Evolutionary conservation across 805 yeast genomes (phyloP).

Genomic region (Kazachstania bromeliacearum): DNA sequence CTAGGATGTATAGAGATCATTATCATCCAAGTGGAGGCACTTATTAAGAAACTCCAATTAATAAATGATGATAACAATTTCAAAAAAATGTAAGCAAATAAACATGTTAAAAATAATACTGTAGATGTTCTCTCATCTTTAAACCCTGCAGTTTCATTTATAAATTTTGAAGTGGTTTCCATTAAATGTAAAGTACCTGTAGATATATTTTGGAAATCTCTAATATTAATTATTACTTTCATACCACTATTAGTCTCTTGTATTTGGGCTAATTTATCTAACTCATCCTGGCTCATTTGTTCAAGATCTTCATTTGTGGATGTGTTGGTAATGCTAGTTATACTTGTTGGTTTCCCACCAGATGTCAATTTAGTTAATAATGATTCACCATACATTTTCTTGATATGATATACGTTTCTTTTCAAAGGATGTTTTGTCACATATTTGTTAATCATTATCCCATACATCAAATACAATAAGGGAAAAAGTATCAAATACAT

Average conservation of each 20-base stretch:
- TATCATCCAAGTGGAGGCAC: slow-evolving; percentile 47
- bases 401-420: slow-evolving; percentile 34
- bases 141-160: slow-evolving; percentile 60
- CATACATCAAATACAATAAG: slow-evolving; percentile 41
- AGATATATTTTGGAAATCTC: slow-evolving; percentile 63
- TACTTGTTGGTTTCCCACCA: slow-evolving; percentile 15
- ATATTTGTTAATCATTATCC: slow-evolving; percentile 63
- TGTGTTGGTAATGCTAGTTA: background rate
- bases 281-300: too few relatives aligned
- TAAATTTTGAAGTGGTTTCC: slow-evolving; percentile 44
- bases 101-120: slow-evolving; percentile 39
- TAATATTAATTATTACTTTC: slow-evolving; percentile 48
- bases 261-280: background rate
- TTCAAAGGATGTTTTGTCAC: slow-evolving; percentile 55
- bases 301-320: background rate
- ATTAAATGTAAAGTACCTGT: slow-evolving; percentile 42
- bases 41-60: slow-evolving; percentile 57
- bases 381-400: slow-evolving; percentile 44
- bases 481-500: slow-evolving; percentile 59
- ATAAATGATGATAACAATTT: slow-evolving; percentile 41
- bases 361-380: slow-evolving; percentile 33
- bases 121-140: slow-evolving; percentile 61
- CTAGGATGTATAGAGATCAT: slow-evolving; percentile 54
- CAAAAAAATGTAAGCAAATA: slow-evolving; percentile 32
- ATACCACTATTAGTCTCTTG: slow-evolving; percentile 21